These are phyloP conservation scores for Polygonum maritimum DNA, from an alignment of 148 eudicot species.

Conservation along the genomic window DNA sequence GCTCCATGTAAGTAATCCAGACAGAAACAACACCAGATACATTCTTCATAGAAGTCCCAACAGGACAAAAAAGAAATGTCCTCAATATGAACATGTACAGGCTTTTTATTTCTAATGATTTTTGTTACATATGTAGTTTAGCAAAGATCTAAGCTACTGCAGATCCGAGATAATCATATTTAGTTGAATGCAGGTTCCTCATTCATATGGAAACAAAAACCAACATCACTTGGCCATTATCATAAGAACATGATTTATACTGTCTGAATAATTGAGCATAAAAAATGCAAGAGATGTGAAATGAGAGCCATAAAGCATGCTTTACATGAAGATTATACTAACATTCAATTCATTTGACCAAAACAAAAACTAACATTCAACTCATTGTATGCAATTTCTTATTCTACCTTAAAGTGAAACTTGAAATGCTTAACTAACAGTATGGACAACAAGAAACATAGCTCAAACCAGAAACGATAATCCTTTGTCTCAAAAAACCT, in stretches of 20 bases:
- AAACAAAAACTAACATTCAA: too few relatives aligned
- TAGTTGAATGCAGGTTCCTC: too few relatives aligned
- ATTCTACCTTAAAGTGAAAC: background rate
- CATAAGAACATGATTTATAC: background rate
- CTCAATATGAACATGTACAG: constrained; percentile 74
- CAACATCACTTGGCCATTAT: too few relatives aligned
- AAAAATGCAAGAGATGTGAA: background rate
- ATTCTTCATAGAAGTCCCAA: constrained; percentile 72
- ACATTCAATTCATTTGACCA: background rate
- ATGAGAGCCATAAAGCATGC: background rate
- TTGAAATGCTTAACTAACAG: background rate
- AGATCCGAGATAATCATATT: too few relatives aligned
- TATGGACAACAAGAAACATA: constrained; percentile 11
- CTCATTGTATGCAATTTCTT: background rate
- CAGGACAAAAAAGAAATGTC: constrained; percentile 78
- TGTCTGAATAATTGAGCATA: background rate
- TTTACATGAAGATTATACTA: background rate
- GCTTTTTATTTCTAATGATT: too few relatives aligned
- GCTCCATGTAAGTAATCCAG: constrained; percentile 68
- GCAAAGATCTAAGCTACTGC: too few relatives aligned
- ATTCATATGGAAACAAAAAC: too few relatives aligned
- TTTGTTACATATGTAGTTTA: too few relatives aligned
- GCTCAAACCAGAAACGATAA: constrained; percentile 75
- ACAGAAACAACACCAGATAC: constrained; percentile 63
- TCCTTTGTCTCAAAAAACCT: constrained; percentile 62